Percentiles rank a stretch among this genome's conserved stretches.
Evolutionary conservation across 2,329 filamentous ascomycete species (phyloP).

Genomic region (Sporothrix dimorphospora): DNA sequence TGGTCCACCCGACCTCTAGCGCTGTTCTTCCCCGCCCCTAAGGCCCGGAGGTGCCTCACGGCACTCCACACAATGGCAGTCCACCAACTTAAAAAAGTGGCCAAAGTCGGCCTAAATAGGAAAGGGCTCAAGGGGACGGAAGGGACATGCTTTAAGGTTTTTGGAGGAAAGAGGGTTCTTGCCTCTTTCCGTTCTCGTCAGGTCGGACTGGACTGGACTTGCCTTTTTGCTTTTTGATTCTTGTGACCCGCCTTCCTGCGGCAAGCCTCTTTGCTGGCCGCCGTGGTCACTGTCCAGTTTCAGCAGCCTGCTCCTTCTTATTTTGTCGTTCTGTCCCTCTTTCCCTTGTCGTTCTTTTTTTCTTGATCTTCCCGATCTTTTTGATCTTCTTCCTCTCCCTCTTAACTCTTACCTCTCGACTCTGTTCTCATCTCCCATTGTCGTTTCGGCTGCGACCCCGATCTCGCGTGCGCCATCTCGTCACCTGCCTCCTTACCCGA

Average conservation of each 20-base stretch:
- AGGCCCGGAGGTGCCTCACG: constrained; percentile 3
- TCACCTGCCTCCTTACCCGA: not conserved
- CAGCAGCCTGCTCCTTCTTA: not conserved
- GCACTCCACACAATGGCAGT: not conserved
- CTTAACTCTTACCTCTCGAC: not conserved
- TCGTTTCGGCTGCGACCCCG: not conserved
- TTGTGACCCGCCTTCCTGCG: constrained; percentile 9
- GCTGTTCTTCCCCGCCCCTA: constrained; percentile 21
- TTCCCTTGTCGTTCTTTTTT: not conserved
- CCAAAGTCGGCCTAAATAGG: constrained; percentile 1
- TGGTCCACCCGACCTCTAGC: not conserved
- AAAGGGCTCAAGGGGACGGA: not conserved
- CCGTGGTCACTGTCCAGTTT: not conserved
- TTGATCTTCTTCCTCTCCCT: not conserved
- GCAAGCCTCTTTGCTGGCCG: not conserved
- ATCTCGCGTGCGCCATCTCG: constrained; percentile 11
- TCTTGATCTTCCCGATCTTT: not conserved
- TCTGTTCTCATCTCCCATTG: not conserved
- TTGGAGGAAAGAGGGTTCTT: constrained; percentile 5
- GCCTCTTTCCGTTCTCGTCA: not conserved
- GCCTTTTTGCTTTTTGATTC: not conserved
- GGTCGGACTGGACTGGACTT: not conserved
- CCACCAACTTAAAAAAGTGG: not conserved
- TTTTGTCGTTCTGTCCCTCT: not conserved
- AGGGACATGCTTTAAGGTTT: constrained; percentile 1